Evolutionary conservation across 2,329 filamentous ascomycete genomes (phyloP).

Genomic region (Aspergillus sclerotialis): DNA sequence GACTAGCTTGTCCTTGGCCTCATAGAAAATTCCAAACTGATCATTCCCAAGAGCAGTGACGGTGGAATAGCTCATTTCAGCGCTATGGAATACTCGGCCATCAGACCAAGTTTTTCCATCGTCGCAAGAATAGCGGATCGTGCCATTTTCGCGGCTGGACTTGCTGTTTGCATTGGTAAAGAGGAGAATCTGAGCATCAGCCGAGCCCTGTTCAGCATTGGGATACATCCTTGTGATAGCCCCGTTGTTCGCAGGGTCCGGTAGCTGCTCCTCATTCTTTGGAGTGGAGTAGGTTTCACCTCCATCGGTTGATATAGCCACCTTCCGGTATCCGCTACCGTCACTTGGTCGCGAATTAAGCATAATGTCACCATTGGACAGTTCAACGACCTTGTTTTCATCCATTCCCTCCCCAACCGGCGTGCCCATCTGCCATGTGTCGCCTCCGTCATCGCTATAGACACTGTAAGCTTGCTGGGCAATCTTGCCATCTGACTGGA

Average conservation of each 20-base stretch:
- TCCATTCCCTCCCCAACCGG: not conserved
- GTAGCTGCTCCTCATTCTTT: not conserved
- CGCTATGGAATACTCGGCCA: not conserved
- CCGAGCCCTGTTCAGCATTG: not conserved
- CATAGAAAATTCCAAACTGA: not conserved
- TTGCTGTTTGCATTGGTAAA: not conserved
- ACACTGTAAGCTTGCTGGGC: not conserved
- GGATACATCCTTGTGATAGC: not conserved
- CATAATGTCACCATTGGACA: not conserved
- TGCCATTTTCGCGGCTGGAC: not conserved
- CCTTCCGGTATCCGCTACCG: not conserved
- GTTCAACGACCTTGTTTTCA: not conserved
- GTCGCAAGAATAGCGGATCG: not conserved
- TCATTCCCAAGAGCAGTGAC: not conserved
- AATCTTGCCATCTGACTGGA: not conserved
- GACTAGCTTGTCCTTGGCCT: not conserved
- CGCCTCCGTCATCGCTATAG: not conserved
- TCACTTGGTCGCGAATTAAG: not conserved
- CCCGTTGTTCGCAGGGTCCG: not conserved
- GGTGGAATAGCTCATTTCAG: not conserved
- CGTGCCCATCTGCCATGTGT: not conserved
- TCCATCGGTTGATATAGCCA: not conserved
- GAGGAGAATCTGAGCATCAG: not conserved
- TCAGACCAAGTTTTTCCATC: not conserved
- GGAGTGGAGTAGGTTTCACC: not conserved